Conservation (phyloP, 371 early-diverging fungal species). For the Catenaria anguillulae region DNA sequence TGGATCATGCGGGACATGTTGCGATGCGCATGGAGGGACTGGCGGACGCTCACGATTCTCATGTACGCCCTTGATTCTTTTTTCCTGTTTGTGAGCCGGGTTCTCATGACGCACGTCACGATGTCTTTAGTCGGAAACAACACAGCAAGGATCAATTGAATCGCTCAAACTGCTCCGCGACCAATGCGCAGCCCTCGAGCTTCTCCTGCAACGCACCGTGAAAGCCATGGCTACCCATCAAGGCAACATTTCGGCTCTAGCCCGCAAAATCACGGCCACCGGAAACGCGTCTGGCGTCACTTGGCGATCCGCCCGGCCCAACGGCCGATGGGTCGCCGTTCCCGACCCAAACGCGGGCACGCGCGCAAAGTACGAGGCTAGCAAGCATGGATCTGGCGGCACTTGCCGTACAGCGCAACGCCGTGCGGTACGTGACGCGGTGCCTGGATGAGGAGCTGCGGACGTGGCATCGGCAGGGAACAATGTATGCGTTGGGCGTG, state of each 20-base stretch:
- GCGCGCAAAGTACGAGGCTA: too few relatives aligned
- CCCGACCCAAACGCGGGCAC: background rate
- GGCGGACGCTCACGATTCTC: background rate
- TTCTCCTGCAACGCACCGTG: background rate
- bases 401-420: background rate
- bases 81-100: too few relatives aligned
- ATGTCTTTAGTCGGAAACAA: background rate
- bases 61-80: too few relatives aligned
- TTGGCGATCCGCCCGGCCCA: too few relatives aligned
- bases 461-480: background rate
- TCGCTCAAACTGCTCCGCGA: background rate
- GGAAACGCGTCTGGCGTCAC: background rate
- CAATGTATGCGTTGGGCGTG: background rate
- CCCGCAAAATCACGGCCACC: background rate
- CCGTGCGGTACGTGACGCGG: background rate
- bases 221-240: background rate
- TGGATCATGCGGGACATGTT: background rate
- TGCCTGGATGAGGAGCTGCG: background rate
- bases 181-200: background rate
- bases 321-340: background rate
- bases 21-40: background rate
- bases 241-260: background rate
- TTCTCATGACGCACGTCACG: too few relatives aligned
- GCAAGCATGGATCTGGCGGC: background rate
- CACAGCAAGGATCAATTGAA: background rate